Evolutionary conservation across 768 basidiomycete species (phyloP), one percentile per base, ranked within the genome.

Genomic region (Pulveroboletus sp.): DNA sequence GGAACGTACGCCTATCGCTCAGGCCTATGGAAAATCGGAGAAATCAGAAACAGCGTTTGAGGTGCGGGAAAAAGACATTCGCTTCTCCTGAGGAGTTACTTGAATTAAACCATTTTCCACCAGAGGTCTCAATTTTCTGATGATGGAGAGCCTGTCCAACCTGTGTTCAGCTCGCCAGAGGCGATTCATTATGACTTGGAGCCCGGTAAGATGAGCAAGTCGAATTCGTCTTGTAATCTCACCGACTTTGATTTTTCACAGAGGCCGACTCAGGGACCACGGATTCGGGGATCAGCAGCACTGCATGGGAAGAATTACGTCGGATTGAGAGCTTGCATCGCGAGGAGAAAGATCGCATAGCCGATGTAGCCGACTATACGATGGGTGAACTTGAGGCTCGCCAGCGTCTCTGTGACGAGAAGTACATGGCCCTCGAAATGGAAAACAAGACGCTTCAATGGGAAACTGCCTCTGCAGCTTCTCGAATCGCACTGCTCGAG

Each of bases 291-390:
- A 31, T 5, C 10, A 31, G 11, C 11, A 32, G 10, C 10, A 7
- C 40, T 24, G 8, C 11, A n/a, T 12, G 15, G 9, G 36, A 55
- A 10, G 15, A 44, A 8, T 27, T 55, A 0, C 1, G 17, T 12
- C 15, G 27, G 36, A 44, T 56, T 2, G 27, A 56, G 18, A 18
- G 30, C 17, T 26, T 31, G 6, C 37, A 48, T 35, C 45, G 30
- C 17, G 42, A 55, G 7, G 45, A 56, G 26, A 50, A 10, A 12
- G 42, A 55, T 17, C 39, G 39, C 15, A 36, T 50, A 11, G 15
- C 50, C 3, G 12, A 32, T 12, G 12, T 32, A 10, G 31, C 31
- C 12, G 15, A 18, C 32, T 4, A 31, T 10, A 9, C 42, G 46
- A 48, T 11, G 40, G 14, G 0, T 17, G 49, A 53, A 14, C 8